Base-by-base conservation (phyloP, 2,329 filamentous ascomycete genomes). In the Harringtonia aguacate region DNA sequence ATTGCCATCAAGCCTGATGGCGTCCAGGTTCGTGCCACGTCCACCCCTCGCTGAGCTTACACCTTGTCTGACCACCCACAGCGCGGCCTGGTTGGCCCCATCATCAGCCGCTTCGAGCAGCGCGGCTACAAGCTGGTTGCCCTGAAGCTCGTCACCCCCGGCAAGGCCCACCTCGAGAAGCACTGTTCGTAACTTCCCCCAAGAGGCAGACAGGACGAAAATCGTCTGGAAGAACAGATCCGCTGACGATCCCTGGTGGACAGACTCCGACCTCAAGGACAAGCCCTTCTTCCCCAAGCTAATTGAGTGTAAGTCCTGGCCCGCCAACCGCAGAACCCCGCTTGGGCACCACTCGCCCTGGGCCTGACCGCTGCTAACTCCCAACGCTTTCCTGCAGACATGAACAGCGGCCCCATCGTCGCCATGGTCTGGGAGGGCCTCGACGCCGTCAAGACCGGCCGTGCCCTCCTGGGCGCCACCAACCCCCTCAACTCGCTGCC, bases 1-100 rank as follows among this genome's bases (percentile, higher is more conserved):
- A 97, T 97, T 79, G 92, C 92, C 67, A 87, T 98, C 81, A 98
- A 98, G 88, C 92, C 90, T 60, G 92, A 97, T 74, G 92, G 92
- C 69, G 92, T 97, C 73, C 92, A 95, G 83, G 88, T 94, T 82
- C 57, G 72, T 48, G 18, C 8, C 17, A 9, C n/a, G n/a, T n/a
- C n/a, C n/a, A n/a, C n/a, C n/a, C n/a, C n/a, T n/a, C n/a, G n/a
- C n/a, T n/a, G n/a, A n/a, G n/a, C n/a, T n/a, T n/a, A n/a, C n/a
- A n/a, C n/a, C n/a, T n/a, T n/a, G n/a, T n/a, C n/a, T n/a, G n/a
- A n/a, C n/a, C n/a, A n/a, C n/a, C n/a, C n/a, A n/a, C 21, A 22
- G 89, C 90, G 92, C 74, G 92, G 92, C 74, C 86, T 98, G 63
- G 73, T 98, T 69, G 92, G 90, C 66, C 84, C 87, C 73, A 98